A percentile compares a stretch with the other conserved stretches of the same genome.
phyloP scores from a whole-genome alignment of 2,329 filamentous ascomycete genomes.

The Cladorrhinum sp. region DNA sequence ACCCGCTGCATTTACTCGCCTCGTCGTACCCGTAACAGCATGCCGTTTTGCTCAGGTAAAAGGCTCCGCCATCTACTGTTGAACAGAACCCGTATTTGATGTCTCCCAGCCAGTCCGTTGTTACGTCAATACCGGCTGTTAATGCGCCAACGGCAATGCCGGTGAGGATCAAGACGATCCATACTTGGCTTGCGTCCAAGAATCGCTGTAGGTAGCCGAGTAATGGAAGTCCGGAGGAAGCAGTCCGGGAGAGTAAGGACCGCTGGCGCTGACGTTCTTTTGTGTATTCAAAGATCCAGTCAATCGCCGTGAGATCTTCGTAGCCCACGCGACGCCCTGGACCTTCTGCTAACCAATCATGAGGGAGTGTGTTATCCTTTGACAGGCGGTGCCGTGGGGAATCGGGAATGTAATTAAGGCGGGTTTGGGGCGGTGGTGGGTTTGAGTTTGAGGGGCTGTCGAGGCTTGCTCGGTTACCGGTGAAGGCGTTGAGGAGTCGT shows the following conservation, averaged over 20 bases:
- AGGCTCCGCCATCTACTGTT: constrained; percentile 73
- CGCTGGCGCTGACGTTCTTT: constrained; percentile 88
- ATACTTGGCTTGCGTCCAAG: constrained; percentile 84
- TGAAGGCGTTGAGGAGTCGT: constrained; percentile 48
- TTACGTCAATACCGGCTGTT: constrained; percentile 85
- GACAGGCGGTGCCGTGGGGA: background rate
- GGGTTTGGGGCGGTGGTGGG: background rate
- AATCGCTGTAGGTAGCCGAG: constrained; percentile 70
- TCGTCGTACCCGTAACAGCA: constrained; percentile 93
- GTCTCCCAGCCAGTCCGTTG: constrained; percentile 90
- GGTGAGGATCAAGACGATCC: constrained; percentile 82
- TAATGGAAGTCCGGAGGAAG: constrained; percentile 59
- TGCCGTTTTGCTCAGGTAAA: constrained; percentile 88
- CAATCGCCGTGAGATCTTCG: constrained; percentile 93
- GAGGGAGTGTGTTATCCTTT: constrained; percentile 42
- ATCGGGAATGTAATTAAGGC: constrained; percentile 7
- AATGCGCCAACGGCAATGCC: constrained; percentile 80
- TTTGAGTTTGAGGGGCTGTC: constrained; percentile 5
- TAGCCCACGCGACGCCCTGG: constrained; percentile 89
- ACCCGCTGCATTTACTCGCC: constrained; percentile 76
- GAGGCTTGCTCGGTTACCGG: constrained; percentile 32
- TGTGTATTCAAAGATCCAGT: constrained; percentile 99
- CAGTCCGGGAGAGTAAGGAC: constrained; percentile 58
- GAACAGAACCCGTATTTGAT: constrained; percentile 87
- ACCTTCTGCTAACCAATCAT: constrained; percentile 88